phyloP scores from a whole-genome alignment of 1,139 yeast species.

The Protomyces inundatus region DNA sequence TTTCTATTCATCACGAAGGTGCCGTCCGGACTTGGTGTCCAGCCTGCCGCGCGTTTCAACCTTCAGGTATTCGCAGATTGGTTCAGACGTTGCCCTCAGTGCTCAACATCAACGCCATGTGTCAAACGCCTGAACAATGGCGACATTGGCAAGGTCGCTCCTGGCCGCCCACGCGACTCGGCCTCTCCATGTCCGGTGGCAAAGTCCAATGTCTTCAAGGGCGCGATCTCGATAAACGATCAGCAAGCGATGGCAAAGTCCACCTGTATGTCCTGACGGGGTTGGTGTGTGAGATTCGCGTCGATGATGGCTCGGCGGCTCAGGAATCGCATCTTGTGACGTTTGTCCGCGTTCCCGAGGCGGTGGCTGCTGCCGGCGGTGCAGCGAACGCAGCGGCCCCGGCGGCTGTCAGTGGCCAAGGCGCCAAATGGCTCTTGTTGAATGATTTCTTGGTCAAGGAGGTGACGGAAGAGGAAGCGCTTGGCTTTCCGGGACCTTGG shows the following conservation, averaged over 20 bases:
- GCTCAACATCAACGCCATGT: constrained; percentile 55
- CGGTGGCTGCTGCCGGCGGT: constrained; percentile 34
- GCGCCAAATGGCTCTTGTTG: constrained; percentile 67
- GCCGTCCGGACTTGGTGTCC: constrained; percentile 27
- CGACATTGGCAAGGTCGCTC: constrained; percentile 30
- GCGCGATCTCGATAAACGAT: constrained; percentile 26
- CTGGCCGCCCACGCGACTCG: constrained; percentile 28
- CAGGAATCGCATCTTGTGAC: constrained; percentile 41
- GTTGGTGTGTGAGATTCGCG: constrained; percentile 40
- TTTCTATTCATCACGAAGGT: constrained; percentile 28
- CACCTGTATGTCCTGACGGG: constrained; percentile 38
- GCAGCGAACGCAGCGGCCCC: constrained; percentile 28
- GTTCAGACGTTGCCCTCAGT: constrained; percentile 60
- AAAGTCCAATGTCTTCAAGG: constrained; percentile 25
- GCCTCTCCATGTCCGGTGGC: constrained; percentile 19
- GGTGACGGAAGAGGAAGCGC: constrained; percentile 61
- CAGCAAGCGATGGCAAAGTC: constrained; percentile 18
- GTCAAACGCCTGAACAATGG: constrained; percentile 37
- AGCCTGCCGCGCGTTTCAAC: constrained; percentile 27
- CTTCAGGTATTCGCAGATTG: constrained; percentile 37
- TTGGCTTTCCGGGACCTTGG: constrained; percentile 69
- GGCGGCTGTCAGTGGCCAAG: constrained; percentile 24
- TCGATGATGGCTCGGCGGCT: constrained; percentile 29
- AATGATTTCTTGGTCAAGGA: constrained; percentile 88
- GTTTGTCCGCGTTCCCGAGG: constrained; percentile 42